These are phyloP conservation scores for Farysia itapuensis DNA, from an alignment of 1,284 basidiomycete genomes.

Conservation along the genomic window DNA sequence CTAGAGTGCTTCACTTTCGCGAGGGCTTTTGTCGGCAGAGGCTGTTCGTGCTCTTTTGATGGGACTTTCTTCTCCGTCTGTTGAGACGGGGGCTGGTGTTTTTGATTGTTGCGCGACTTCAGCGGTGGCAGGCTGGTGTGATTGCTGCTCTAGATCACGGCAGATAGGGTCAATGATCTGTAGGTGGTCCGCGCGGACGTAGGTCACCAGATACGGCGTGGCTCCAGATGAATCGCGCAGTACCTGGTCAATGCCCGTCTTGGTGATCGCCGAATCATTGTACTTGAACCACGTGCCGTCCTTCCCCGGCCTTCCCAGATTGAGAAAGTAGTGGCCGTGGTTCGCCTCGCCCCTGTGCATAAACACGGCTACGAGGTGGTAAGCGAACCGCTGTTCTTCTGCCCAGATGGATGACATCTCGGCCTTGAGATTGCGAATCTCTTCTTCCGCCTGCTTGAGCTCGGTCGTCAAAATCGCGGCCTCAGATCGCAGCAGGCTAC, in stretches of 20 bases:
- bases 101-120: background rate
- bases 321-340: conserved; percentile 58
- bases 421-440: conserved; percentile 67
- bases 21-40: too few relatives aligned
- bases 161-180: conserved; percentile 33
- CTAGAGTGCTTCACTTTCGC: too few relatives aligned
- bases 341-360: conserved; percentile 72
- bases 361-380: conserved; percentile 92
- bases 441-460: conserved; percentile 65
- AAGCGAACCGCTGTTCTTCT: conserved; percentile 70
- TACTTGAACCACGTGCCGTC: conserved; percentile 48
- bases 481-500: conserved; percentile 25
- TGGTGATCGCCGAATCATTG: conserved; percentile 48
- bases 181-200: conserved; percentile 41
- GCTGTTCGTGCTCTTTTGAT: conserved; percentile 34
- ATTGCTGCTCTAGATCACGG: conserved; percentile 10
- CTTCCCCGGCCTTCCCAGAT: conserved; percentile 31
- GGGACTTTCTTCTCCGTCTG: conserved; percentile 14
- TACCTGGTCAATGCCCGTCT: conserved; percentile 34
- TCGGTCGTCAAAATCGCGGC: conserved; percentile 64
- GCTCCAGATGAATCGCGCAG: conserved; percentile 51
- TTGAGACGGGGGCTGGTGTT: background rate
- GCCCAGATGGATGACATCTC: conserved; percentile 78
- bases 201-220: conserved; percentile 57
- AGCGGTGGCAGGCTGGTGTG: background rate